These are phyloP conservation scores for Wallemia mellicola DNA, from an alignment of 1,284 basidiomycete species.

Conservation along the genomic window DNA sequence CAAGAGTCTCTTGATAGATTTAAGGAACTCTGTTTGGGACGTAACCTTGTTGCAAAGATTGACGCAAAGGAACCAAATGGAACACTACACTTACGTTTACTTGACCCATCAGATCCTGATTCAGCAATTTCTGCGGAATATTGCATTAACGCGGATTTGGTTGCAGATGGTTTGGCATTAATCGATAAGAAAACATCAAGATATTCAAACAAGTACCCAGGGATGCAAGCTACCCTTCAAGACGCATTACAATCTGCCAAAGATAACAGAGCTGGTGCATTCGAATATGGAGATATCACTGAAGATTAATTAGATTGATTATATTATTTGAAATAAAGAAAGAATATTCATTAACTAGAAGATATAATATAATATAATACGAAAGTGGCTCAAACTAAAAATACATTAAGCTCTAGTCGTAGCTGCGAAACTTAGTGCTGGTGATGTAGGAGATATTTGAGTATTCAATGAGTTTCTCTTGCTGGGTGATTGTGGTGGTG, in stretches of 20 bases:
- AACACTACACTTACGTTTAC: slow-evolving; percentile 51
- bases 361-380: too few species aligned
- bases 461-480: neutral
- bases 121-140: slow-evolving; percentile 34
- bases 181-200: slow-evolving; percentile 20
- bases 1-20: slow-evolving; percentile 57
- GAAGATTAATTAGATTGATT: neutral
- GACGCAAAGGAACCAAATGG: slow-evolving; percentile 36
- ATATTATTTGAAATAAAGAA: too few species aligned
- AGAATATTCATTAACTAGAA: too few species aligned
- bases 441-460: neutral
- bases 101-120: slow-evolving; percentile 45
- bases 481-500: neutral
- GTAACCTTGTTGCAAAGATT: slow-evolving; percentile 63
- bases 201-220: neutral
- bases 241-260: neutral
- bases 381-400: too few species aligned
- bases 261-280: neutral
- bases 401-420: neutral
- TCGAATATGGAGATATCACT: neutral
- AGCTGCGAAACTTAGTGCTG: neutral
- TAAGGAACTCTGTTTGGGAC: slow-evolving; percentile 38
- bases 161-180: slow-evolving; percentile 12
- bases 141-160: slow-evolving; percentile 52
- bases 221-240: neutral